These are phyloP conservation scores for Penicillium sumatraense DNA, from an alignment of 2,329 filamentous ascomycete genomes.

Conservation along the genomic window DNA sequence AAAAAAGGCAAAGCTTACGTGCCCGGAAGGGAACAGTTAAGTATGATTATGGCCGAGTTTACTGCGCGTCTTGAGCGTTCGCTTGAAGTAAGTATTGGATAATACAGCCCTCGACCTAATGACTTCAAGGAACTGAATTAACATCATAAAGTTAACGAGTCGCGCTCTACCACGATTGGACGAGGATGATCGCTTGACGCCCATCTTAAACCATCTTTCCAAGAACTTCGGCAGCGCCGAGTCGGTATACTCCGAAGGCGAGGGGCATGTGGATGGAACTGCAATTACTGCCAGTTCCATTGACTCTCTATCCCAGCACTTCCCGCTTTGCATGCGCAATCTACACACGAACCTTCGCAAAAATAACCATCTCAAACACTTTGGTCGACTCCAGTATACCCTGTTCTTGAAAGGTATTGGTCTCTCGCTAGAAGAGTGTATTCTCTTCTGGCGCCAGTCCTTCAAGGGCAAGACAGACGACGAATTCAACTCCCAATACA, in stretches of 20 bases:
- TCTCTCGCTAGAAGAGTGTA: conserved; percentile 84
- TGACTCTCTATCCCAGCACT: conserved; percentile 77
- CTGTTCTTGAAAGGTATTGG: conserved; percentile 97
- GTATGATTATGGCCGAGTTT: conserved; percentile 89
- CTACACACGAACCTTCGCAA: conserved; percentile 84
- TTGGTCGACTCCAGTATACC: conserved; percentile 88
- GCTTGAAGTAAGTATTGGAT: conserved; percentile 68
- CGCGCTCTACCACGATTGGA: conserved; percentile 88
- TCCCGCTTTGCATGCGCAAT: conserved; percentile 93
- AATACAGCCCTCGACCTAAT: background rate
- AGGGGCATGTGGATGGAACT: conserved; percentile 68
- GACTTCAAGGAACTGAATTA: background rate
- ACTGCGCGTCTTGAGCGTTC: conserved; percentile 76
- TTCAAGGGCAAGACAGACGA: conserved; percentile 92
- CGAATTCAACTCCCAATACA: conserved; percentile 95
- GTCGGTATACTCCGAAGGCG: conserved; percentile 72
- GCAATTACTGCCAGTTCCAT: conserved; percentile 79
- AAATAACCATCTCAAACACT: conserved; percentile 92
- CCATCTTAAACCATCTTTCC: conserved; percentile 79
- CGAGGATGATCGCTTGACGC: conserved; percentile 88
- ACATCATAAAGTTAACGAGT: conserved; percentile 70
- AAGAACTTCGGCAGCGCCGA: conserved; percentile 96
- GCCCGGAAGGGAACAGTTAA: conserved; percentile 81
- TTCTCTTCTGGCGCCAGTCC: conserved; percentile 85
- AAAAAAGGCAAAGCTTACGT: conserved; percentile 88